Conservation (phyloP, 2,329 filamentous ascomycete species). For the Beauveria bassiana region DNA sequence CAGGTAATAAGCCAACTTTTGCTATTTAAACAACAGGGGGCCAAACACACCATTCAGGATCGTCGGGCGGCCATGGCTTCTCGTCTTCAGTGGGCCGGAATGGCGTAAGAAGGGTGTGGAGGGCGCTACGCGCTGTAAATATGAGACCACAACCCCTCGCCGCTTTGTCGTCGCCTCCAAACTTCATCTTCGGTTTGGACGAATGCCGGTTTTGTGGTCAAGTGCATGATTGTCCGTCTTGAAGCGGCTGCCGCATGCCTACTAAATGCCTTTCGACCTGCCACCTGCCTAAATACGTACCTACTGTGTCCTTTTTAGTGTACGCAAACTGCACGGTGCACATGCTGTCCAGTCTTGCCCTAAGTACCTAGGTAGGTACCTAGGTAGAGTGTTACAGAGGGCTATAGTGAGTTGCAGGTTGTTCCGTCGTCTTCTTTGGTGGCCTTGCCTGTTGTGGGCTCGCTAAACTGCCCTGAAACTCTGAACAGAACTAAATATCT, state of each 20-base stretch:
- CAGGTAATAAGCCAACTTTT: neutral
- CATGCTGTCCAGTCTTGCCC: neutral
- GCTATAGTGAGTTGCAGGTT: neutral
- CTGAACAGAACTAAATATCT: neutral
- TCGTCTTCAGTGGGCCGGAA: neutral
- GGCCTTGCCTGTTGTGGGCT: neutral
- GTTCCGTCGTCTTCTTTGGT: neutral
- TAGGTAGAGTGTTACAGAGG: too few relatives aligned
- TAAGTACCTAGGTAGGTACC: too few relatives aligned
- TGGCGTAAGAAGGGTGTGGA: slow-evolving; percentile 4
- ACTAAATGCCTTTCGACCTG: neutral
- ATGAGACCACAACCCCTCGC: neutral
- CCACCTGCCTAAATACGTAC: too few relatives aligned
- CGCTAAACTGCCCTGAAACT: neutral
- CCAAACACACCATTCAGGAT: neutral
- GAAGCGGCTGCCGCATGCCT: neutral
- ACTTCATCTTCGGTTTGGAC: neutral
- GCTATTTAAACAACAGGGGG: neutral
- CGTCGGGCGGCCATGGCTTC: neutral
- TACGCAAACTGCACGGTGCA: neutral
- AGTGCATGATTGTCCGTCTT: neutral
- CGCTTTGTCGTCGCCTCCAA: neutral
- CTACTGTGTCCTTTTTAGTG: too few relatives aligned
- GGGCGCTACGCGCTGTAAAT: neutral
- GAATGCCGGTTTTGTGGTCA: neutral